A percentile compares a stretch with the other conserved stretches of the same genome.
Conservation (phyloP, 108 stramenopile species). For the Poteriospumella lacustris region DNA sequence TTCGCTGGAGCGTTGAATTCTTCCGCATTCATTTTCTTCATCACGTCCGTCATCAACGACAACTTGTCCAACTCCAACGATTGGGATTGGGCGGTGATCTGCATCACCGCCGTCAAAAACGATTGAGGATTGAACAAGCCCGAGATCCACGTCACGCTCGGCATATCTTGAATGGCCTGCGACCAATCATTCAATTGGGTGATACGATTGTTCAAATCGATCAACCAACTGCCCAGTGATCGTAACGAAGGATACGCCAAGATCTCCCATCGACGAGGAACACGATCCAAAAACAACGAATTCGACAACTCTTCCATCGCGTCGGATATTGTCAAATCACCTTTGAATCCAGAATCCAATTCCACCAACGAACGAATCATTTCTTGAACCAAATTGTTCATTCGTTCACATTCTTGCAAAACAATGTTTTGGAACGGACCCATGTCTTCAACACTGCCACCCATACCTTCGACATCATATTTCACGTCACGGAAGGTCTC, state of each 20-base stretch:
- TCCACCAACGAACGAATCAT: constrained; percentile 21
- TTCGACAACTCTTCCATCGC: constrained; percentile 21
- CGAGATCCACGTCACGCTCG: constrained; percentile 18
- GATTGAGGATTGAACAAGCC: constrained; percentile 28
- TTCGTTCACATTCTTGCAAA: constrained; percentile 37
- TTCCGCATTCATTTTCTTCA: constrained; percentile 12
- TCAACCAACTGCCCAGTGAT: constrained; percentile 11
- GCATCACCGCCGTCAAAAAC: constrained; percentile 22
- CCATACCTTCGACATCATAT: constrained; percentile 33
- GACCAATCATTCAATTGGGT: constrained; percentile 19
- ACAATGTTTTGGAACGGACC: constrained; percentile 49
- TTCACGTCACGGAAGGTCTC: constrained; percentile 37
- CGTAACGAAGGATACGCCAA: constrained; percentile 25
- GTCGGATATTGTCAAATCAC: constrained; percentile 30
- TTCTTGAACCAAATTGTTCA: not conserved
- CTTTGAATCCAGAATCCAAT: constrained; percentile 21
- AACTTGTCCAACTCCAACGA: constrained; percentile 18
- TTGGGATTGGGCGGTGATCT: constrained; percentile 14
- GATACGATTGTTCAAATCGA: constrained; percentile 26
- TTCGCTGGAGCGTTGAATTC: constrained; percentile 14
- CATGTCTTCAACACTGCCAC: constrained; percentile 18
- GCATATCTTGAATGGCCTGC: not conserved
- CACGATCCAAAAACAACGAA: constrained; percentile 21
- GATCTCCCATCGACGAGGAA: not conserved
- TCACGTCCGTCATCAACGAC: constrained; percentile 10